Conservation (phyloP, 805 yeast species). For the Saturnispora hagleri region DNA sequence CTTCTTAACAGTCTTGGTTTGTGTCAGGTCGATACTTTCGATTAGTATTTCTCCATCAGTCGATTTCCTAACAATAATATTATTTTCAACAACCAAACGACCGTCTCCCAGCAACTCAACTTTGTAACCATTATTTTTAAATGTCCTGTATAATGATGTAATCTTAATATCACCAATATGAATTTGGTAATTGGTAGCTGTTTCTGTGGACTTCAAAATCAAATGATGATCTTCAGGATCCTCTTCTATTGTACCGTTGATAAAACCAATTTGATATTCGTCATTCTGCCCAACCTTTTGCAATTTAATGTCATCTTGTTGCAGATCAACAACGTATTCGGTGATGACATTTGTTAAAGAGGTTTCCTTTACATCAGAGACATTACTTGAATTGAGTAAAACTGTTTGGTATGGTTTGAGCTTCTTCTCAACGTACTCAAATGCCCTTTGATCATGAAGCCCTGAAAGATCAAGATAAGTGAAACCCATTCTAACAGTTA, state of each 20-base stretch:
- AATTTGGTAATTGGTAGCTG: constrained; percentile 20
- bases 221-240: background rate
- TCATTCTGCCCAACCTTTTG: constrained; percentile 4
- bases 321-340: constrained; percentile 2
- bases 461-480: constrained; percentile 7
- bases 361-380: background rate
- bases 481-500: constrained; percentile 4
- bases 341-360: constrained; percentile 2
- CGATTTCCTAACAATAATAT: constrained; percentile 65
- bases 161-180: constrained; percentile 81
- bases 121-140: constrained; percentile 47
- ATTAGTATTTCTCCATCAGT: constrained; percentile 77
- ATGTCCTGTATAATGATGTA: constrained; percentile 63
- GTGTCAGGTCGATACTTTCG: constrained; percentile 48
- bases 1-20: constrained; percentile 1
- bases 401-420: constrained; percentile 7
- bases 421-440: constrained; percentile 5
- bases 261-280: constrained; percentile 6
- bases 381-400: background rate
- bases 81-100: constrained; percentile 73
- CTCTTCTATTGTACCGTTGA: constrained; percentile 1
- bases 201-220: background rate
- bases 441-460: constrained; percentile 8
- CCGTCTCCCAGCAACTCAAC: constrained; percentile 95
- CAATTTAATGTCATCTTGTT: constrained; percentile 1